phyloP scores from a whole-genome alignment of 148 eudicot genomes.

The Linanthus parryae region DNA sequence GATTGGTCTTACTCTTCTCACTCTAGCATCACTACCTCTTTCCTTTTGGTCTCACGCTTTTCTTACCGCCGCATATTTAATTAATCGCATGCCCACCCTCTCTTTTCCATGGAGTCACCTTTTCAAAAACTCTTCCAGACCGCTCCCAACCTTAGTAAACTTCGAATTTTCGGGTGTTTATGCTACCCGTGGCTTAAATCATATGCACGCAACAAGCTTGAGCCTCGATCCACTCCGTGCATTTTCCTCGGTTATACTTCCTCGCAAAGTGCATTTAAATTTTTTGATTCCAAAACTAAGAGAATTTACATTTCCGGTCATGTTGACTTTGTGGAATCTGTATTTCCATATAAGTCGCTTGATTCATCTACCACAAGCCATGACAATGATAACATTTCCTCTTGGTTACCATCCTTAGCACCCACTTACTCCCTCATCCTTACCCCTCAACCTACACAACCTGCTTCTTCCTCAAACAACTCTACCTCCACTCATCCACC shows the following conservation, averaged over 20 bases:
- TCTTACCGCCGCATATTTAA: neutral
- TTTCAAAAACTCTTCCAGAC: neutral
- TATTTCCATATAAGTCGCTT: neutral
- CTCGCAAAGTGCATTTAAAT: conserved; percentile 1
- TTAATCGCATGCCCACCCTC: neutral
- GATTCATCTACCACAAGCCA: neutral
- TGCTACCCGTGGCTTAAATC: neutral
- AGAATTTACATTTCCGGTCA: neutral
- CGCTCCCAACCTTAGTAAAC: neutral
- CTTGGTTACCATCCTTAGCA: too few relatives aligned
- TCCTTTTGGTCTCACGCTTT: conserved; percentile 1
- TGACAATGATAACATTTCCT: too few relatives aligned
- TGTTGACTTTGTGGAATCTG: neutral
- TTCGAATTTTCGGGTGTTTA: neutral
- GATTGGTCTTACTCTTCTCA: neutral
- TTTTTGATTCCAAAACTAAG: neutral
- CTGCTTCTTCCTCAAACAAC: too few relatives aligned
- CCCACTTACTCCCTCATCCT: too few relatives aligned
- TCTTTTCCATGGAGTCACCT: neutral
- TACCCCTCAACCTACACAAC: too few relatives aligned
- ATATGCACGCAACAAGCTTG: neutral
- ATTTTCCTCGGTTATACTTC: neutral
- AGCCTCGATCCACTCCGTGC: neutral
- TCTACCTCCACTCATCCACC: too few relatives aligned
- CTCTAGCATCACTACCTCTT: neutral